phyloP scores from a whole-genome alignment of 768 basidiomycete species.

The Tylopilus vinaceipallidus region DNA sequence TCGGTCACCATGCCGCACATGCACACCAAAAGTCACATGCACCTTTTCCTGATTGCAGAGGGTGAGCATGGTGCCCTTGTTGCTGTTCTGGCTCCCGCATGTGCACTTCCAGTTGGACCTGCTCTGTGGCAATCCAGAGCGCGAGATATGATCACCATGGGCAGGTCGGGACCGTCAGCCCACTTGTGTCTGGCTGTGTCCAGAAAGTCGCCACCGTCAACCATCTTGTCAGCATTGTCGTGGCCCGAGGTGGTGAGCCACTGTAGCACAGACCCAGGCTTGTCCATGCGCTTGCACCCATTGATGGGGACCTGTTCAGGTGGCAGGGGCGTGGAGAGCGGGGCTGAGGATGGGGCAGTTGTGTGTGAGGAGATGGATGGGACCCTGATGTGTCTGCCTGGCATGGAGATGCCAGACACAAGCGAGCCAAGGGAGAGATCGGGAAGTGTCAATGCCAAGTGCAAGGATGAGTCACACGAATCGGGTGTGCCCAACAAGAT shows the following conservation, averaged over 20 bases:
- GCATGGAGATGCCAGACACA: conserved; percentile 52
- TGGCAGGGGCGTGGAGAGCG: conserved; percentile 50
- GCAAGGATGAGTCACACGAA: conserved; percentile 39
- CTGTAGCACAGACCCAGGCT: conserved; percentile 39
- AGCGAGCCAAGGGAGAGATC: conserved; percentile 63
- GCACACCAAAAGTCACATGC: background rate
- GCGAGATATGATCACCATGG: too few relatives aligned
- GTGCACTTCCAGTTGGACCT: conserved; percentile 47
- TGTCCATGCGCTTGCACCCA: conserved; percentile 39
- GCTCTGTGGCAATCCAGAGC: too few relatives aligned
- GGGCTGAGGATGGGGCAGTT: conserved; percentile 51
- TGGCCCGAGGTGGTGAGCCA: conserved; percentile 34
- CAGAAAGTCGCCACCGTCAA: conserved; percentile 44
- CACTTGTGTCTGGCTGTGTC: conserved; percentile 55
- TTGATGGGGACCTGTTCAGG: conserved; percentile 32
- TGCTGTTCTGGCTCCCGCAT: conserved; percentile 25
- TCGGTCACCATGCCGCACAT: background rate
- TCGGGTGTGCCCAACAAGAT: conserved; percentile 48
- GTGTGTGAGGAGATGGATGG: conserved; percentile 51
- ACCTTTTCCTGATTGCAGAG: conserved; percentile 97
- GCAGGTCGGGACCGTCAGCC: conserved; percentile 51
- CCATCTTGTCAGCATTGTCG: conserved; percentile 38
- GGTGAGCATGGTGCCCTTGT: conserved; percentile 56
- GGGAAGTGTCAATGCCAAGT: conserved; percentile 46
- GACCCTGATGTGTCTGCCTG: conserved; percentile 42